Base-by-base conservation (phyloP, 768 basidiomycete genomes). In the Agrocybe praecox region DNA sequence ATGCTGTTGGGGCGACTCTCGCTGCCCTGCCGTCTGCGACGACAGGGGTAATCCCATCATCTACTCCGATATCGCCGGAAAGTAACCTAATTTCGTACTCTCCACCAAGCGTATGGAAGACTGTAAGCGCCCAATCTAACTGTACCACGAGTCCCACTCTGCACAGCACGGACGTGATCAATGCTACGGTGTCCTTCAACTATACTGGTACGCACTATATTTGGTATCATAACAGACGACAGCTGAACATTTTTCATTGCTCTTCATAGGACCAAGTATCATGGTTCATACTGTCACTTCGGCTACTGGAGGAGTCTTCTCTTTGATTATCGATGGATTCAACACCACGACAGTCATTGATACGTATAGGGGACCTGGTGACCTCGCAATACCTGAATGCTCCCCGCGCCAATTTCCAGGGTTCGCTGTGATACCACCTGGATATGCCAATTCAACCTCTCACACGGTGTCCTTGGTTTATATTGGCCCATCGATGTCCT, bases 221-320 rank as follows among this genome's bases (percentile, higher is more conserved):
- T 3, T 18, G 11, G 17, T n/a, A n/a, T 23, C 42, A 42, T 29
- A 4, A 7, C 8, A 19, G n/a, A 2, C 10, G 32, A 9, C n/a
- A n/a, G n/a, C 52, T 42, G 9, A 42, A 49, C 10, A 6, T n/a
- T n/a, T n/a, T n/a, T 11, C 36, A 24, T 19, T 19, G 29, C 12
- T 29, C 11, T 23, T 1, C 34, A 5, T 7, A 67, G 65, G 65
- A 15, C 63, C 60, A 8, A 65, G 64, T 21, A 52, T 67, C 14
- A 61, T 67, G 48, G 49, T 67, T 45, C 49, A 65, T 43, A 56
- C 60, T 8, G 55, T 63, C 17, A 61, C 57, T 26, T 67, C 65
- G 5, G 29, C 55, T 9, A 46, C 23, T 14, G 65, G 65, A 23
- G 65, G 65, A n/a, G 48, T 58, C 1, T 63, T 67, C 40, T 46